Conservation (phyloP, 2,329 filamentous ascomycete species). For the Cytospora leucostoma region DNA sequence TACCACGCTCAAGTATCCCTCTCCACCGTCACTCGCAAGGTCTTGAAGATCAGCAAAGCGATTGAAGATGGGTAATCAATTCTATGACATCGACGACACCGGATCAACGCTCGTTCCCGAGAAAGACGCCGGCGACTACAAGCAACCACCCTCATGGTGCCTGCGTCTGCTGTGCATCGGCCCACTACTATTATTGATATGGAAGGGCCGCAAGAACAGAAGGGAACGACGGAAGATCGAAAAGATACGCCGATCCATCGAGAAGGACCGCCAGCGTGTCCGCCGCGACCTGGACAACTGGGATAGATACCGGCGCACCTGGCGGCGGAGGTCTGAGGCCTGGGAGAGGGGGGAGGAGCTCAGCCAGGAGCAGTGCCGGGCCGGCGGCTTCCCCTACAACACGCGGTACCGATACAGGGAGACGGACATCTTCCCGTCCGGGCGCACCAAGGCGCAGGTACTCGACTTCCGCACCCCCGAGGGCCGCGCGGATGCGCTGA, state of each 20-base stretch:
- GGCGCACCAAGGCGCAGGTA: background rate
- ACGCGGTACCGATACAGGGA: background rate
- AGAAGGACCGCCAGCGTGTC: background rate
- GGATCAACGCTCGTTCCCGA: background rate
- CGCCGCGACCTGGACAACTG: too few relatives aligned
- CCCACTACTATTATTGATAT: background rate
- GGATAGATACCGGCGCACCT: background rate
- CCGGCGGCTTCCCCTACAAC: background rate
- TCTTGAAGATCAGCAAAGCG: background rate
- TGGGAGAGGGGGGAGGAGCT: background rate
- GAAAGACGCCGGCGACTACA: background rate
- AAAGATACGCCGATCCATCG: background rate
- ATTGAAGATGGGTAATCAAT: background rate
- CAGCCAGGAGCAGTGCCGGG: background rate
- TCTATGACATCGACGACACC: background rate
- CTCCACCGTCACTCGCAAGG: background rate
- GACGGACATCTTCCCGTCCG: fast-evolving
- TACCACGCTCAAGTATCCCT: background rate
- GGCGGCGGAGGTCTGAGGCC: background rate
- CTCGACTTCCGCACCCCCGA: conserved; percentile 15
- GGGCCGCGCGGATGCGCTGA: conserved; percentile 4
- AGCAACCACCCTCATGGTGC: background rate
- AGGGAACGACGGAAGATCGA: background rate
- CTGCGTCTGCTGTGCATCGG: background rate
- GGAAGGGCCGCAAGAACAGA: background rate